phyloP scores from a whole-genome alignment of 129 eudicot genomes.

The Solidago caesia region DNA sequence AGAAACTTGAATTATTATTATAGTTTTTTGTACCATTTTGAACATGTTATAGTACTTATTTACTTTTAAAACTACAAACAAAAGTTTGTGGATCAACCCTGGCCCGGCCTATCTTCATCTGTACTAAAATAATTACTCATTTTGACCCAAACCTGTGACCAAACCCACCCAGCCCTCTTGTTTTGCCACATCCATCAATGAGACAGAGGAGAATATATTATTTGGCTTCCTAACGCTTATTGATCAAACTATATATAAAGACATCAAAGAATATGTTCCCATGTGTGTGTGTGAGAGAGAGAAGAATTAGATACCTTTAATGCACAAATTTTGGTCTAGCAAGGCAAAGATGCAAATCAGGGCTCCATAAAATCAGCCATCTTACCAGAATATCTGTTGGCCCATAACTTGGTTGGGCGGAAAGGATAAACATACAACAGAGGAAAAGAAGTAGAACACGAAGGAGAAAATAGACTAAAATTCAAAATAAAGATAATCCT shows the following conservation, averaged over 20 bases:
- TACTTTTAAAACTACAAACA: not conserved
- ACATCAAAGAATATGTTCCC: not conserved
- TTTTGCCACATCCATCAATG: not conserved
- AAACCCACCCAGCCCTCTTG: not conserved
- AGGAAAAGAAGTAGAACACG: not conserved
- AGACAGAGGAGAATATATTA: not conserved
- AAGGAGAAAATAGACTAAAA: constrained; percentile 3
- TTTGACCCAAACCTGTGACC: not conserved
- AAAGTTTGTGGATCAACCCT: not conserved
- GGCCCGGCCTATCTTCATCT: not conserved
- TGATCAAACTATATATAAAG: not conserved
- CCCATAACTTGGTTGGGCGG: not conserved
- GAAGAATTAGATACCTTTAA: constrained; percentile 23
- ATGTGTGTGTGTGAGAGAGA: constrained; percentile 9
- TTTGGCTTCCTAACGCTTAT: not conserved
- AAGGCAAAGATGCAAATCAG: constrained; percentile 24
- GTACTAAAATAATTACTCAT: not conserved
- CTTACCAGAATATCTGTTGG: constrained; percentile 11
- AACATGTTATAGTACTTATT: not conserved
- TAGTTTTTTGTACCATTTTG: not conserved
- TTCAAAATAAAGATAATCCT: constrained; percentile 17
- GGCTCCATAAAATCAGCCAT: constrained; percentile 23
- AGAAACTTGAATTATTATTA: not conserved
- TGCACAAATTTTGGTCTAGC: constrained; percentile 29
- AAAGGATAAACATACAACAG: constrained; percentile 1